Conservation (phyloP, 805 yeast species). For the Lipomyces sp. region DNA sequence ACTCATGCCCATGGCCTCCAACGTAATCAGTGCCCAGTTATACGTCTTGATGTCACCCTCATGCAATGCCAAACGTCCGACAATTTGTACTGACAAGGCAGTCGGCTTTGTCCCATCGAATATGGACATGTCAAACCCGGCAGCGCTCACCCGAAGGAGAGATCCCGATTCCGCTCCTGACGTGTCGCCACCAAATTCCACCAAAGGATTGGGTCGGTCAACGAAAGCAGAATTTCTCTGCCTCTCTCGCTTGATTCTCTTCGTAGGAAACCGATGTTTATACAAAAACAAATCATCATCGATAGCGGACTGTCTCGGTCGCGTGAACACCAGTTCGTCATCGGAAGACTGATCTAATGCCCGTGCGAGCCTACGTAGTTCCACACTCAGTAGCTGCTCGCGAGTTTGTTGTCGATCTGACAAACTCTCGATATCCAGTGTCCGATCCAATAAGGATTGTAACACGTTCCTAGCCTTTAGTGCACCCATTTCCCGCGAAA, state of each 20-base stretch:
- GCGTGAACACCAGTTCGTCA: not conserved
- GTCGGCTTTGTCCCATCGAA: slow-evolving; percentile 19
- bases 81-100: slow-evolving; percentile 5
- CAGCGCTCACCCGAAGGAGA: not conserved
- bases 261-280: not conserved
- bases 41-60: slow-evolving; percentile 18
- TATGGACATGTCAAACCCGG: slow-evolving; percentile 13
- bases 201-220: not conserved
- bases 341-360: not conserved
- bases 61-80: slow-evolving; percentile 22
- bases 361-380: not conserved
- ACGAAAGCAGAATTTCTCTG: not conserved
- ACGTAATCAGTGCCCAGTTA: slow-evolving; percentile 29
- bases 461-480: slow-evolving; percentile 17
- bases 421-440: not conserved
- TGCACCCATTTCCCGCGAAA: slow-evolving; percentile 18
- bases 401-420: not conserved
- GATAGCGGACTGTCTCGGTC: slow-evolving; percentile 1
- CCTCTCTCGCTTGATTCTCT: not conserved
- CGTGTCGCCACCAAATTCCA: not conserved
- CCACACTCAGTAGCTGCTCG: not conserved
- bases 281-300: not conserved
- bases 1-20: slow-evolving; percentile 27
- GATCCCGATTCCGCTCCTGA: not conserved
- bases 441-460: slow-evolving; percentile 8